Evolutionary conservation across 2,329 filamentous ascomycete genomes (phyloP), one percentile per base, ranked within the genome.

Genomic region (Alternaria gansuensis): DNA sequence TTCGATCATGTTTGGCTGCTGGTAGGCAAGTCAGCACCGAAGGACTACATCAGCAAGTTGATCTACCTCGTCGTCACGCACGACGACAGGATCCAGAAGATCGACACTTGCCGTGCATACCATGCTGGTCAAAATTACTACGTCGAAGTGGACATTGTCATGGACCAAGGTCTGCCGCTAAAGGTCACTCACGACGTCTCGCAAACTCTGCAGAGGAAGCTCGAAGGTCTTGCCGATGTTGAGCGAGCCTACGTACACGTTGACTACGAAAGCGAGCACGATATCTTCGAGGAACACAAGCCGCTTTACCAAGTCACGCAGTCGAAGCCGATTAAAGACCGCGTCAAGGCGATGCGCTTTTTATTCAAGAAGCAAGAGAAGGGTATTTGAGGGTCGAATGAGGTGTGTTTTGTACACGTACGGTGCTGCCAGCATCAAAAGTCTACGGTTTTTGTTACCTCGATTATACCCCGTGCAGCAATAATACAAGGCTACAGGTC

Each of bases 1-100:
- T 85, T 84, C 55, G 86, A 88, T 63, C 85, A 88, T 62, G 84
- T 88, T 13, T 85, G 84, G 80, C 80, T 87, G 24, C 79, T 88
- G 5, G 86, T 87, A 1, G 86, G 86, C 53, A 87, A 87, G 63
- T 81, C 84, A 2, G 86, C 86, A n/a, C 84, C 85, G 2, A 81
- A 81, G 21, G 83, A 84, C 54, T 85, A 84, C 65, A 78, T 85
- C 61, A 82, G 82, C 55, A 85, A 85, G 75, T 77, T 85, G 63
- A 83, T 85, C 54, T 86, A 86, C 69, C 79, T 85, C 67, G 73
- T 81, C 57, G 79, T 86, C 73, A 86, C 83, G 1, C 84, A 86
- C 66, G 83, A 85, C 62, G 68, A 66, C 55, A 82, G 65, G 21
- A 86, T 88, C 48, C 76, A 80, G 53, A 86, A 87, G 67, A 82